A percentile compares a stretch with the other conserved stretches of the same genome.
Conservation (phyloP, 2,329 filamentous ascomycete species). For the Chrysosporium queenslandicum region DNA sequence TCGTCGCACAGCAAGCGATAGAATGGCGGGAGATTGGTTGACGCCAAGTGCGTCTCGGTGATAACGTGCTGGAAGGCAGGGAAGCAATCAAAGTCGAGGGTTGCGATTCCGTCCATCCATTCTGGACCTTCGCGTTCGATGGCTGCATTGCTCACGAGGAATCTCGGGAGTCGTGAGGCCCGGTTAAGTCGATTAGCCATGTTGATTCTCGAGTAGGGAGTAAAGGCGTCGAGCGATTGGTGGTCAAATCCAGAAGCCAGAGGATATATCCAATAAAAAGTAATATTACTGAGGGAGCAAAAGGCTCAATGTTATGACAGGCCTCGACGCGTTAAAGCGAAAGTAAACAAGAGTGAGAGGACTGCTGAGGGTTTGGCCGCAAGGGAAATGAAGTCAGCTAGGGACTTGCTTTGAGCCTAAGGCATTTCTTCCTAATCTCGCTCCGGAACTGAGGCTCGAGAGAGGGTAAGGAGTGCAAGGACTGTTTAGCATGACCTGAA, state of each 20-base stretch:
- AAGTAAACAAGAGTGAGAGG: background rate
- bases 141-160: conserved; percentile 4
- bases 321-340: background rate
- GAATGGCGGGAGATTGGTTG: conserved; percentile 12
- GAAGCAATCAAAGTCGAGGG: conserved; percentile 14
- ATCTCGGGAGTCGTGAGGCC: conserved; percentile 11
- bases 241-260: too few species aligned
- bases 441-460: background rate
- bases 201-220: too few species aligned
- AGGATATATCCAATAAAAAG: too few species aligned
- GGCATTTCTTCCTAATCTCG: background rate
- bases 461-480: background rate
- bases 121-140: conserved; percentile 11
- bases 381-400: background rate
- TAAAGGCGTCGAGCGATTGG: too few species aligned
- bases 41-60: conserved; percentile 6
- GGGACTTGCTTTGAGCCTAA: background rate
- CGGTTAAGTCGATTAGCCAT: conserved; percentile 9
- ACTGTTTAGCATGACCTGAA: too few species aligned
- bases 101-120: conserved; percentile 15
- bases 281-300: background rate
- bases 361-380: background rate
- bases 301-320: background rate
- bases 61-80: conserved; percentile 10
- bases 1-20: conserved; percentile 13